phyloP scores from a whole-genome alignment of 1,284 basidiomycete genomes.

The Ustilago xerochloae region DNA sequence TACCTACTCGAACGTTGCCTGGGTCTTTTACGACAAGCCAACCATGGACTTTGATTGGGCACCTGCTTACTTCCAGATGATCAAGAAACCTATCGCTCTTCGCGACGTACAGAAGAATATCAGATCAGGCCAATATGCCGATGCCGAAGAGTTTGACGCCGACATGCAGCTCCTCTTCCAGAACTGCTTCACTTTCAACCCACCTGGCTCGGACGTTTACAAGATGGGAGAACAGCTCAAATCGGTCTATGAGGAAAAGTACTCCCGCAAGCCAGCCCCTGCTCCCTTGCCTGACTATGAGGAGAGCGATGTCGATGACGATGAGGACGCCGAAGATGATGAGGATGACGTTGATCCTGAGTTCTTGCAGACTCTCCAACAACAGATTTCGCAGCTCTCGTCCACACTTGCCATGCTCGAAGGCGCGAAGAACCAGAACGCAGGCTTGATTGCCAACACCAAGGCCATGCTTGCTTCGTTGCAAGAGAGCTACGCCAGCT shows the following conservation, averaged over 20 bases:
- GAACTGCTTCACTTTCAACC: conserved; percentile 94
- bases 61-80: conserved; percentile 84
- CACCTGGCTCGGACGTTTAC: conserved; percentile 85
- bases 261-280: conserved; percentile 78
- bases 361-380: conserved; percentile 52
- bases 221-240: conserved; percentile 74
- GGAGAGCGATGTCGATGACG: conserved; percentile 70
- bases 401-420: conserved; percentile 58
- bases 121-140: conserved; percentile 79
- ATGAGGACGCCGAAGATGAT: conserved; percentile 60
- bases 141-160: conserved; percentile 81
- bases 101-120: conserved; percentile 75
- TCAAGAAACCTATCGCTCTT: conserved; percentile 92
- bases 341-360: conserved; percentile 53
- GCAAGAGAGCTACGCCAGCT: conserved; percentile 52
- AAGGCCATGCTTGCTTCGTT: conserved; percentile 55
- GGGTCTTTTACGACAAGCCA: conserved; percentile 92
- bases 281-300: conserved; percentile 63
- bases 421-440: conserved; percentile 58
- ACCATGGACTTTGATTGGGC: conserved; percentile 81
- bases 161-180: conserved; percentile 94
- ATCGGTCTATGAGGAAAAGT: conserved; percentile 89
- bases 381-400: conserved; percentile 59
- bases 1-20: conserved; percentile 78
- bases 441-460: conserved; percentile 57